phyloP scores from a whole-genome alignment of 2,329 filamentous ascomycete species.

The Cyphellophora attinorum region DNA sequence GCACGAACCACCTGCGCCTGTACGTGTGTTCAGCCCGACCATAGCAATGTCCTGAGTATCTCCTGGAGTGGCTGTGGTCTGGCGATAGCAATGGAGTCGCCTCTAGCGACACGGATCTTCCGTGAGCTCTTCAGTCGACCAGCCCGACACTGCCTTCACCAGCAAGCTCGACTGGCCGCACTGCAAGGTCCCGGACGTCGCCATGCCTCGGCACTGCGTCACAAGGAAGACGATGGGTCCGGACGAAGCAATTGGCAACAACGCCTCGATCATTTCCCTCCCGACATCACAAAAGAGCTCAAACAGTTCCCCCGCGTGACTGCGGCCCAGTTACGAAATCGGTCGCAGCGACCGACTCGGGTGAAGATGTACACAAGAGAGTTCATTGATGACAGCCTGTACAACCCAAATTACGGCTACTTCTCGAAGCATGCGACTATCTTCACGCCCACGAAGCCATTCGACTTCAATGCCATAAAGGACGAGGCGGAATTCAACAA shows the following conservation, averaged over 20 bases:
- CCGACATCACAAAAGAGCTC: conserved; percentile 73
- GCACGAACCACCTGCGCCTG: too few species aligned
- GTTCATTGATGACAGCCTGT: conserved; percentile 94
- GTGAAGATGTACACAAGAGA: conserved; percentile 97
- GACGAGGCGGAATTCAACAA: conserved; percentile 81
- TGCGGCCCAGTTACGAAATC: conserved; percentile 62
- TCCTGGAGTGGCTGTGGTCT: too few species aligned
- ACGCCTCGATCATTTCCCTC: conserved; percentile 62
- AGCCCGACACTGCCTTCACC: conserved; percentile 47
- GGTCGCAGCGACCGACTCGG: conserved; percentile 66
- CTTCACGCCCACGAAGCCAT: conserved; percentile 84
- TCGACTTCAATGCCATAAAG: conserved; percentile 70
- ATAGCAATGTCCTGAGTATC: too few species aligned
- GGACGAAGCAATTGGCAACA: conserved; percentile 79
- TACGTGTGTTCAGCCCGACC: too few species aligned
- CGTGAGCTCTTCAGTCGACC: conserved; percentile 74
- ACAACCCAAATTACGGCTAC: conserved; percentile 91
- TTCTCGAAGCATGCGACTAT: conserved; percentile 96
- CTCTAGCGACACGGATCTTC: conserved; percentile 67
- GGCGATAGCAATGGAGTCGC: conserved; percentile 91
- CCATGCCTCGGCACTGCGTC: conserved; percentile 31
- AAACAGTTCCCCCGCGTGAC: conserved; percentile 75
- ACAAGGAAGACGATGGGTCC: conserved; percentile 27
- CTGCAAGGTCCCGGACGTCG: conserved; percentile 14
- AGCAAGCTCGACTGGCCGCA: conserved; percentile 12